Conservation (phyloP, 768 basidiomycete genomes). For the Podaxis sp. region DNA sequence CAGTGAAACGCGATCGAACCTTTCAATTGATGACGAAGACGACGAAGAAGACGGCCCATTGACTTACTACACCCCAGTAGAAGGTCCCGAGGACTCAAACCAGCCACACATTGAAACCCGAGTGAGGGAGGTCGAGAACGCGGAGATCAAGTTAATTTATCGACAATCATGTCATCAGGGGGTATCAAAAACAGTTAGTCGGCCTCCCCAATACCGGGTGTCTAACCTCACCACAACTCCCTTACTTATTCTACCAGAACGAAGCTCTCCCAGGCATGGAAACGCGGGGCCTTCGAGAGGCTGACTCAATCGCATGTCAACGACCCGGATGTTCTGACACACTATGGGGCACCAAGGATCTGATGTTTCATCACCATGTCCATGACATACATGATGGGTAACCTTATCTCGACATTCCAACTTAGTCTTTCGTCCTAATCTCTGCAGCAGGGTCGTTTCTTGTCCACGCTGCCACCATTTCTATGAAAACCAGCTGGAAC, state of each 20-base stretch:
- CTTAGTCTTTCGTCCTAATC: conserved; percentile 4
- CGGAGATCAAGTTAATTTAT: conserved; percentile 19
- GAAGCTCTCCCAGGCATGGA: conserved; percentile 32
- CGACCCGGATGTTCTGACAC: conserved; percentile 46
- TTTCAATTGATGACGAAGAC: conserved; percentile 9
- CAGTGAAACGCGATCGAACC: conserved; percentile 18
- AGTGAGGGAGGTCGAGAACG: background rate
- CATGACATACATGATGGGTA: conserved; percentile 51
- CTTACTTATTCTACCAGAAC: conserved; percentile 24
- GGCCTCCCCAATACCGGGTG: background rate
- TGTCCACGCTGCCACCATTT: conserved; percentile 25
- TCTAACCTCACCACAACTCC: background rate
- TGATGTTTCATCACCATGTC: conserved; percentile 56
- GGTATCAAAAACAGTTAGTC: conserved; percentile 40
- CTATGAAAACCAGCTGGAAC: conserved; percentile 21
- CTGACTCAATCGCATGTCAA: conserved; percentile 39
- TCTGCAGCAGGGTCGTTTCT: conserved; percentile 17
- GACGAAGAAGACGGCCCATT: background rate
- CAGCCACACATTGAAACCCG: background rate
- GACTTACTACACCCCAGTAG: conserved; percentile 1
- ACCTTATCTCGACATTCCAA: conserved; percentile 17
- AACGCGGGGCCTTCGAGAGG: conserved; percentile 25
- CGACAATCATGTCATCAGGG: conserved; percentile 35
- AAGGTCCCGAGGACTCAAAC: background rate
- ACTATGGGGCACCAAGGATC: conserved; percentile 39